Conservation (phyloP, 2,329 filamentous ascomycete genomes). For the Aspergillus quadrilineatus region DNA sequence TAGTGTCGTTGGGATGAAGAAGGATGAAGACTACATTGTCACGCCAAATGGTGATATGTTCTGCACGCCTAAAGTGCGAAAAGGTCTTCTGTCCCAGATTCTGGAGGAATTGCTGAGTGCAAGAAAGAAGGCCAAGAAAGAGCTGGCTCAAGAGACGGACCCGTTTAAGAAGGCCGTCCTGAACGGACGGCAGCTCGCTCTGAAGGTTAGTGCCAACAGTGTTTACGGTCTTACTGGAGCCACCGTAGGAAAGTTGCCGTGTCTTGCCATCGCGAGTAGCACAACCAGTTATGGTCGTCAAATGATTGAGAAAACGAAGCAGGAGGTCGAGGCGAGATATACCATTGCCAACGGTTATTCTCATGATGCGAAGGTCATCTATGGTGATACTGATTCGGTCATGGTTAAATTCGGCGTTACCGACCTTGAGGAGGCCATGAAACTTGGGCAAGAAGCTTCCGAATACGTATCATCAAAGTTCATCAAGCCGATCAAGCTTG, state of each 20-base stretch:
- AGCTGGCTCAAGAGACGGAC: conserved; percentile 83
- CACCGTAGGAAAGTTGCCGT: conserved; percentile 92
- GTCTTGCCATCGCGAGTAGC: conserved; percentile 90
- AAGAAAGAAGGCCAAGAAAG: conserved; percentile 90
- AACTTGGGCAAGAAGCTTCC: conserved; percentile 88
- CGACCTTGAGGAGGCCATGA: conserved; percentile 87
- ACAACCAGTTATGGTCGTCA: conserved; percentile 96
- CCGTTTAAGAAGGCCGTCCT: conserved; percentile 97
- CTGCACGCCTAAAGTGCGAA: conserved; percentile 81
- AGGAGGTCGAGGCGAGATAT: conserved; percentile 89
- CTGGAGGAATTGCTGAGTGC: conserved; percentile 88
- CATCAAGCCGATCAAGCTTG: conserved; percentile 93
- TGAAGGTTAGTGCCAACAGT: conserved; percentile 97
- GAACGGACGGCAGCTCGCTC: conserved; percentile 91
- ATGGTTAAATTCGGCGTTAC: conserved; percentile 98
- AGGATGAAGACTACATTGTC: conserved; percentile 93
- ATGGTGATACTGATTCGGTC: conserved; percentile 98
- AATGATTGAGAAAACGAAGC: conserved; percentile 98
- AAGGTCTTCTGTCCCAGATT: conserved; percentile 92
- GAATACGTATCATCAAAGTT: conserved; percentile 88
- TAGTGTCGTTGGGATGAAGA: conserved; percentile 73
- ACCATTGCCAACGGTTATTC: conserved; percentile 91
- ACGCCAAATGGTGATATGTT: conserved; percentile 95
- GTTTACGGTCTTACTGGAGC: conserved; percentile 97
- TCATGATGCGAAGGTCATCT: conserved; percentile 95